Percentiles rank a stretch among this genome's conserved stretches.
These are phyloP conservation scores for Nannizziopsis arthrosporioides DNA, from an alignment of 2,329 filamentous ascomycete species.

Conservation along the genomic window DNA sequence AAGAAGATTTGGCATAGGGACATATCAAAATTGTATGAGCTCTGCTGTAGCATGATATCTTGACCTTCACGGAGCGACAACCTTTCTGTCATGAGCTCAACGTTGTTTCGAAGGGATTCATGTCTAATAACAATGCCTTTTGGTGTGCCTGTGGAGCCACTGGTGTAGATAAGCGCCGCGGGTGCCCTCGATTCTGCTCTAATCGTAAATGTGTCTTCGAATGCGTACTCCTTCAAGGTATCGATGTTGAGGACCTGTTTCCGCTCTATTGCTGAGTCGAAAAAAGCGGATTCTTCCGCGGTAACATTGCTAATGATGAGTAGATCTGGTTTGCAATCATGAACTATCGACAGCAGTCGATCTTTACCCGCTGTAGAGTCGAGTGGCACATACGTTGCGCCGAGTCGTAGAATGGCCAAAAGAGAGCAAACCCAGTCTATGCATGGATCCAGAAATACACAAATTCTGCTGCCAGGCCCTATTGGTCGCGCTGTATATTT, in stretches of 20 bases:
- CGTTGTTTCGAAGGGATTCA: constrained; percentile 16
- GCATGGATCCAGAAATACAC: constrained; percentile 32
- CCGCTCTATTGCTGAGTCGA: background rate
- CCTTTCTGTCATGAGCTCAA: constrained; percentile 14
- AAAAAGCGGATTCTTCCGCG: background rate
- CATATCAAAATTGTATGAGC: constrained; percentile 14
- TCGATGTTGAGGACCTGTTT: background rate
- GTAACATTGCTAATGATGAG: constrained; percentile 23
- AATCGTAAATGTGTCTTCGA: background rate
- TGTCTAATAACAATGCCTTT: constrained; percentile 33
- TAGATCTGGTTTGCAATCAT: constrained; percentile 20
- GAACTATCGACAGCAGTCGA: constrained; percentile 25
- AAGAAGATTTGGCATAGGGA: constrained; percentile 17
- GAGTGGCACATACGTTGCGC: constrained; percentile 28
- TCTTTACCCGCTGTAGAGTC: constrained; percentile 25
- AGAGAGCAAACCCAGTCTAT: constrained; percentile 24
- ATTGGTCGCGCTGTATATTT: constrained; percentile 2
- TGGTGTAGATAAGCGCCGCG: constrained; percentile 28
- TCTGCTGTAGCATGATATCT: constrained; percentile 15
- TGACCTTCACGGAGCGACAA: constrained; percentile 9
- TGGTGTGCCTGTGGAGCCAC: constrained; percentile 24
- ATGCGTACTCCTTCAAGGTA: constrained; percentile 26
- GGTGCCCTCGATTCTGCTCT: constrained; percentile 22
- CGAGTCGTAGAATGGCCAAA: constrained; percentile 30
- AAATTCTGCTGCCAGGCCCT: constrained; percentile 22